Evolutionary conservation across 805 yeast genomes (phyloP).

Genomic region (Wickerhamiella kurtzmanii): DNA sequence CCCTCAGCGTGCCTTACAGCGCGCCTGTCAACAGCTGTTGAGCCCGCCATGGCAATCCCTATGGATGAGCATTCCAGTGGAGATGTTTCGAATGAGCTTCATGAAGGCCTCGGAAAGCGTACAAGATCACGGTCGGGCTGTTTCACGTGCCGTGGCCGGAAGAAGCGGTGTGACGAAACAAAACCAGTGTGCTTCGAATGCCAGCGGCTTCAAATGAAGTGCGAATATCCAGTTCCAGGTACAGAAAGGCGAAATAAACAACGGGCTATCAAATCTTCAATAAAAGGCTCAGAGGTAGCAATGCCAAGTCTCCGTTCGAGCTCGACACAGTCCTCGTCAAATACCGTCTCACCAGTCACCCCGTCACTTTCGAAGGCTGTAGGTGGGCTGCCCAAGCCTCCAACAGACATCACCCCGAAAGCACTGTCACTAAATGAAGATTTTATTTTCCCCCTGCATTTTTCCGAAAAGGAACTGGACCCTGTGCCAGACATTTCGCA

Average conservation of each 20-base stretch:
- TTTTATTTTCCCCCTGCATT: neutral
- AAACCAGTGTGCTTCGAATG: slow-evolving; percentile 60
- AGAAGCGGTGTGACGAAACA: slow-evolving; percentile 63
- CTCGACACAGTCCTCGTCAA: neutral
- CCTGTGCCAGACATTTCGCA: neutral
- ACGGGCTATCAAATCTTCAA: neutral
- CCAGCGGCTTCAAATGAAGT: slow-evolving; percentile 42
- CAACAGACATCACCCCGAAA: neutral
- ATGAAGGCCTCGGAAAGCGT: neutral
- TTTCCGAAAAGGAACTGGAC: neutral
- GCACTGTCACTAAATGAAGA: neutral
- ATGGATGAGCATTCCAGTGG: neutral
- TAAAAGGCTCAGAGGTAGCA: neutral
- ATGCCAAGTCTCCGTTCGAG: neutral
- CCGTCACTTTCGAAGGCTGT: no score
- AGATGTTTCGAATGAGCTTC: neutral
- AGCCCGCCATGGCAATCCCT: no score
- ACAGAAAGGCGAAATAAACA: slow-evolving; percentile 32
- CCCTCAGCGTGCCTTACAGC: no score
- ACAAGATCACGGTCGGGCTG: slow-evolving; percentile 39
- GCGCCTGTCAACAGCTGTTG: no score
- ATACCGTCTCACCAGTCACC: neutral
- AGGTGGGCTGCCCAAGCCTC: neutral
- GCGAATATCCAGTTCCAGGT: slow-evolving; percentile 68
- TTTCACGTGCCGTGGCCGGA: slow-evolving; percentile 61